Conservation (phyloP, 2,329 filamentous ascomycete species). For the Verticillium tricorpus region DNA sequence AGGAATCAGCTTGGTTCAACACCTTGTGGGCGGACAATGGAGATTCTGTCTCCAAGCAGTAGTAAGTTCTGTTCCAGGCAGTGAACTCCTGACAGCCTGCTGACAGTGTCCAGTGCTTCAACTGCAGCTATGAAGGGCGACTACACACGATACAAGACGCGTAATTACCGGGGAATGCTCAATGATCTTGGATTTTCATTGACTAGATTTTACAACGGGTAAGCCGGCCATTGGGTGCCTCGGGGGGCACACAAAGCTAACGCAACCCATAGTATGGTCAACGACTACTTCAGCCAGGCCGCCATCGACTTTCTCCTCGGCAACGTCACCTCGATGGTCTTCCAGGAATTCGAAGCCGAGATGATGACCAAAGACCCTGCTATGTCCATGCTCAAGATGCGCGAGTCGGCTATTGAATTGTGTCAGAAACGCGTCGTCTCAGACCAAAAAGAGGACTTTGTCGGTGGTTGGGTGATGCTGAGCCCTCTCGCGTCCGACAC, state of each 20-base stretch:
- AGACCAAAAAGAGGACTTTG: conserved; percentile 77
- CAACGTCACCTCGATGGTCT: conserved; percentile 78
- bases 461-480: conserved; percentile 84
- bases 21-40: conserved; percentile 96
- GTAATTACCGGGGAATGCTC: conserved; percentile 84
- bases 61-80: conserved; percentile 28
- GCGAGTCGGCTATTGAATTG: conserved; percentile 85
- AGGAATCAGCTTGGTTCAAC: conserved; percentile 89
- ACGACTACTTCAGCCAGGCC: conserved; percentile 94
- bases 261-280: conserved; percentile 70
- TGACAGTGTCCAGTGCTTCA: conserved; percentile 50
- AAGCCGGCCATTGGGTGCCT: conserved; percentile 20
- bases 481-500: conserved; percentile 70
- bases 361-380: conserved; percentile 93
- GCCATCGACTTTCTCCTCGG: conserved; percentile 93
- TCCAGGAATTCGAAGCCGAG: conserved; percentile 89
- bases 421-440: conserved; percentile 82
- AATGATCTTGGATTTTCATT: conserved; percentile 89
- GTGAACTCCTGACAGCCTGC: neutral
- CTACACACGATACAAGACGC: conserved; percentile 85
- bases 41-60: conserved; percentile 91
- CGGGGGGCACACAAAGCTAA: neutral
- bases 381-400: conserved; percentile 76
- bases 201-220: conserved; percentile 68
- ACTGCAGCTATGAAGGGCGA: conserved; percentile 96